phyloP scores from a whole-genome alignment of 148 eudicot genomes.

The Cornus controversa region DNA sequence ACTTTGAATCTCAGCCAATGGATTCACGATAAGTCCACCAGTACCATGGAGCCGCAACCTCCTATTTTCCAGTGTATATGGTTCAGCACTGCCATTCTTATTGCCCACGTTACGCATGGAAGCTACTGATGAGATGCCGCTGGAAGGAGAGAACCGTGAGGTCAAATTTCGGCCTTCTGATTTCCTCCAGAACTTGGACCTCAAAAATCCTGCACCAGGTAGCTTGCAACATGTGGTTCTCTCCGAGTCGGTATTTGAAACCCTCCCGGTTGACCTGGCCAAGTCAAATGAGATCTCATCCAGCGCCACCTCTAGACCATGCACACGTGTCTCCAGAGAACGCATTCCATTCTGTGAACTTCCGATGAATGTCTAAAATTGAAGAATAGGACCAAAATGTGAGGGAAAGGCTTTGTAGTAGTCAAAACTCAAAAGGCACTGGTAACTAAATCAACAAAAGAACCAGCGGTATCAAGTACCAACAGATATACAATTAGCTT shows the following conservation, averaged over 20 bases:
- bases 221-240: conserved; percentile 65
- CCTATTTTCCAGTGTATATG: conserved; percentile 38
- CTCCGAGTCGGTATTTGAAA: conserved; percentile 50
- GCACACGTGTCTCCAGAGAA: conserved; percentile 80
- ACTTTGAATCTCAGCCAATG: conserved; percentile 65
- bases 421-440: conserved; percentile 1
- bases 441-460: background rate
- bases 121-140: conserved; percentile 27
- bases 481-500: too few species aligned
- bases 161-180: conserved; percentile 42
- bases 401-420: conserved; percentile 7
- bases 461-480: too few species aligned
- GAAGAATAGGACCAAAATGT: conserved; percentile 5
- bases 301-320: conserved; percentile 78
- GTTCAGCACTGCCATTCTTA: conserved; percentile 26
- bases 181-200: conserved; percentile 78
- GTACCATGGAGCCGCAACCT: conserved; percentile 45
- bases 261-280: conserved; percentile 65
- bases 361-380: conserved; percentile 70
- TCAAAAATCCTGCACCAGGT: conserved; percentile 78
- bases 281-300: conserved; percentile 88
- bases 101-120: conserved; percentile 21
- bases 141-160: conserved; percentile 40
- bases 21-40: conserved; percentile 66
- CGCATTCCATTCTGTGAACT: conserved; percentile 84